Conservation (phyloP, 2,329 filamentous ascomycete genomes). For the Fusarium euwallaceae region DNA sequence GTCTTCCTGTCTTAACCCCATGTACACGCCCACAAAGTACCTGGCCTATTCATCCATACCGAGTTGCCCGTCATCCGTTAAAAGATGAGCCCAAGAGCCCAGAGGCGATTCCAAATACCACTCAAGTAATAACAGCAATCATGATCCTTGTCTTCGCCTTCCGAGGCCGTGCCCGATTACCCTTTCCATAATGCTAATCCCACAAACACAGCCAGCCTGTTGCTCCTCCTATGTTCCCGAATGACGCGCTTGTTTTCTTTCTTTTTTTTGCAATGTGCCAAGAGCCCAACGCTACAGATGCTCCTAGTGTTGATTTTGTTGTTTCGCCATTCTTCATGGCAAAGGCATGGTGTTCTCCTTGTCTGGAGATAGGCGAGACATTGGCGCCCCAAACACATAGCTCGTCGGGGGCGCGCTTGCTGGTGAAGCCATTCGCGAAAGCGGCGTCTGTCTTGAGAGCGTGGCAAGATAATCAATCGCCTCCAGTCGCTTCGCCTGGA, state of each 20-base stretch:
- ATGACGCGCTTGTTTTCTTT: background rate
- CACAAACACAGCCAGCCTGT: constrained; percentile 13
- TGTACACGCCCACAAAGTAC: background rate
- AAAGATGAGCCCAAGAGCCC: constrained; percentile 11
- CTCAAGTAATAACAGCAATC: constrained; percentile 5
- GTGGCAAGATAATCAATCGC: constrained; percentile 57
- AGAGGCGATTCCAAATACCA: constrained; percentile 4
- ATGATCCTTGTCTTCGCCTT: constrained; percentile 1
- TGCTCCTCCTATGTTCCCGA: constrained; percentile 15
- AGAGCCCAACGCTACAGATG: constrained; percentile 2
- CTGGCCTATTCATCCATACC: constrained; percentile 1
- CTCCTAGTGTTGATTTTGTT: constrained; percentile 4
- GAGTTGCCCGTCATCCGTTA: background rate
- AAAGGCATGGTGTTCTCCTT: constrained; percentile 32
- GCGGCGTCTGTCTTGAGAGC: constrained; percentile 37
- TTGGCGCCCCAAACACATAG: constrained; percentile 31
- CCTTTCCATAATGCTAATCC: constrained; percentile 16
- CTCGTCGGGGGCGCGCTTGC: constrained; percentile 43
- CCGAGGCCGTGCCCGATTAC: background rate
- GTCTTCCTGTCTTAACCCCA: constrained; percentile 7
- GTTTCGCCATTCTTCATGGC: constrained; percentile 5
- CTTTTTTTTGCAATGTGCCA: background rate
- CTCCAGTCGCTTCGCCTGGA: constrained; percentile 63
- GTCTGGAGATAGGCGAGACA: constrained; percentile 42
- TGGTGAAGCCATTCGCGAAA: constrained; percentile 49